These are phyloP conservation scores for Rhizopogon parksii DNA, from an alignment of 1,284 basidiomycete genomes.

Conservation along the genomic window DNA sequence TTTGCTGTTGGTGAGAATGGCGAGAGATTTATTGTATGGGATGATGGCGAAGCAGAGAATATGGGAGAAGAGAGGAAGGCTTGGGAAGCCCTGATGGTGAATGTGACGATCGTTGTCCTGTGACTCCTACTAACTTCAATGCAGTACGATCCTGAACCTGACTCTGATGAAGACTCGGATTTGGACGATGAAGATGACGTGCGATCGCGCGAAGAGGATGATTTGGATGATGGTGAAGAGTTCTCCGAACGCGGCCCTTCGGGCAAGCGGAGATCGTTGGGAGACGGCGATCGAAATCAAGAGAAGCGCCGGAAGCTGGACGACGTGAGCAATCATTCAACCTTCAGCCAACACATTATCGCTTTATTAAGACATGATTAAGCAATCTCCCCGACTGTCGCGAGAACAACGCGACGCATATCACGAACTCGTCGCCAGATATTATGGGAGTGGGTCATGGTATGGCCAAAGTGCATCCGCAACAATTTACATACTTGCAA, in stretches of 20 bases:
- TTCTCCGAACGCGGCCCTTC: conserved; percentile 36
- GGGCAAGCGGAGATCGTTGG: conserved; percentile 53
- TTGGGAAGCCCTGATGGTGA: conserved; percentile 75
- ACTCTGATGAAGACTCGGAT: conserved; percentile 59
- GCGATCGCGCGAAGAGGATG: conserved; percentile 31
- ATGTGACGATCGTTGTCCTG: conserved; percentile 18
- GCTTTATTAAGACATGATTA: neutral
- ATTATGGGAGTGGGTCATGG: conserved; percentile 83
- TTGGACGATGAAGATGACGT: conserved; percentile 40
- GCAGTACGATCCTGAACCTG: conserved; percentile 70
- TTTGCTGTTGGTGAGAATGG: conserved; percentile 70
- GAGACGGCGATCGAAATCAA: conserved; percentile 33
- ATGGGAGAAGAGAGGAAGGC: conserved; percentile 62
- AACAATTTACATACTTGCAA: conserved; percentile 87
- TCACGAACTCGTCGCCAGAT: conserved; percentile 62
- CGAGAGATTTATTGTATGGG: conserved; percentile 80
- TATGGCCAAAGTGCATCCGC: conserved; percentile 87
- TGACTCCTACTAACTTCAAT: neutral
- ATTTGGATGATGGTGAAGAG: conserved; percentile 39
- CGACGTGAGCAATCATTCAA: conserved; percentile 33
- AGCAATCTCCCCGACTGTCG: conserved; percentile 45
- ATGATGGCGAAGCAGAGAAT: conserved; percentile 73
- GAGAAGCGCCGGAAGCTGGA: conserved; percentile 46
- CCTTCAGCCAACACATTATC: neutral
- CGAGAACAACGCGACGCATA: conserved; percentile 64